These are phyloP conservation scores for Cercophora scortea DNA, from an alignment of 495 filamentous ascomycete genomes.

Conservation along the genomic window DNA sequence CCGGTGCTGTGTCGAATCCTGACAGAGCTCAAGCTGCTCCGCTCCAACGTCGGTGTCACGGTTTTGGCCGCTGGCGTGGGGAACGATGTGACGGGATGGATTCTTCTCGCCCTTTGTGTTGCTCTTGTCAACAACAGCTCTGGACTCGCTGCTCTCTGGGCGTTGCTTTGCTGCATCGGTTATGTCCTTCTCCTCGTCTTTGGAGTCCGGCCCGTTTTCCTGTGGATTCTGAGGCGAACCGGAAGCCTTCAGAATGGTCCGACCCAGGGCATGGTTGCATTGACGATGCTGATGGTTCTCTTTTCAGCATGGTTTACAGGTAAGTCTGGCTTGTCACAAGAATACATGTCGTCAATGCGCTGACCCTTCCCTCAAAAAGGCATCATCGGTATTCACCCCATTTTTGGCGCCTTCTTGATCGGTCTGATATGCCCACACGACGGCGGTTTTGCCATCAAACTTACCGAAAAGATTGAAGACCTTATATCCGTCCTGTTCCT, in stretches of 20 bases:
- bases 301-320: conserved; percentile 89
- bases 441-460: conserved; percentile 85
- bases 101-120: conserved; percentile 88
- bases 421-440: conserved; percentile 93
- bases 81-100: conserved; percentile 89
- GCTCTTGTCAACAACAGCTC: conserved; percentile 83
- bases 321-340: conserved; percentile 11
- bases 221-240: conserved; percentile 63
- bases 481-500: conserved; percentile 81
- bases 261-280: conserved; percentile 72
- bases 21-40: conserved; percentile 82
- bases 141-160: conserved; percentile 81
- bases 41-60: conserved; percentile 79
- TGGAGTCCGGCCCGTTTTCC: conserved; percentile 67
- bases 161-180: conserved; percentile 66
- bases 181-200: conserved; percentile 74
- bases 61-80: conserved; percentile 90
- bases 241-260: conserved; percentile 86
- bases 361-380: conserved; percentile 27
- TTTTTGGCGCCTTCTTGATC: conserved; percentile 82
- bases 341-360: not conserved
- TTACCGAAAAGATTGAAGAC: conserved; percentile 96
- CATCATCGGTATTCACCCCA: conserved; percentile 80
- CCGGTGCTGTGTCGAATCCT: conserved; percentile 92
- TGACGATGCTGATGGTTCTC: conserved; percentile 75